phyloP scores from a whole-genome alignment of 2,329 filamentous ascomycete genomes.

The Monosporascus sp. region DNA sequence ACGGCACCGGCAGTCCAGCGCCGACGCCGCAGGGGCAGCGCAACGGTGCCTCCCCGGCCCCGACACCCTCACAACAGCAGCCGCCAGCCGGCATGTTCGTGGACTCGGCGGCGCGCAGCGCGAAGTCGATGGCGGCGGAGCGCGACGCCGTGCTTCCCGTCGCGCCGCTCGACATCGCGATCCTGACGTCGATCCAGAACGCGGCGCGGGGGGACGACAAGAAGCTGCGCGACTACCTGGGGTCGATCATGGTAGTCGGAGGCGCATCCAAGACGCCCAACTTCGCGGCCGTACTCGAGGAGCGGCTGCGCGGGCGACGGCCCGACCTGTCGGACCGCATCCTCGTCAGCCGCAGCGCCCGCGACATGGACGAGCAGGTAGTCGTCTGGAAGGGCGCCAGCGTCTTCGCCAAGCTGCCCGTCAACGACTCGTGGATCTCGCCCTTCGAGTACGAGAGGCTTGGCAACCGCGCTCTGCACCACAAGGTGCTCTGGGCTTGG shows the following conservation, averaged over 20 bases:
- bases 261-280: constrained; percentile 77
- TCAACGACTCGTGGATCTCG: constrained; percentile 94
- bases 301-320: constrained; percentile 64
- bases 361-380: constrained; percentile 96
- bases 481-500: constrained; percentile 68
- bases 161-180: constrained; percentile 80
- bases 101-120: constrained; percentile 46
- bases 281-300: constrained; percentile 78
- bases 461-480: constrained; percentile 74
- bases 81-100: constrained; percentile 42
- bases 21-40: constrained; percentile 37
- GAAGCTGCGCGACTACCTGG: constrained; percentile 84
- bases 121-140: constrained; percentile 55
- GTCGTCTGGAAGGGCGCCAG: constrained; percentile 97
- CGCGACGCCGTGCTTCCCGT: constrained; percentile 78
- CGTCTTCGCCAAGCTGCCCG: constrained; percentile 86
- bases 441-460: constrained; percentile 82
- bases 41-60: constrained; percentile 43
- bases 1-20: constrained; percentile 46
- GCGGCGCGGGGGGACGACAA: constrained; percentile 86
- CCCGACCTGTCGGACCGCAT: constrained; percentile 57
- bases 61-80: constrained; percentile 26
- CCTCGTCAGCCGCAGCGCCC: constrained; percentile 64
- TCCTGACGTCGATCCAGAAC: constrained; percentile 82
- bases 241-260: constrained; percentile 85